Evolutionary conservation across 2,329 filamentous ascomycete species (phyloP), one percentile per base, ranked within the genome.

Genomic region (Zasmidium cellare): DNA sequence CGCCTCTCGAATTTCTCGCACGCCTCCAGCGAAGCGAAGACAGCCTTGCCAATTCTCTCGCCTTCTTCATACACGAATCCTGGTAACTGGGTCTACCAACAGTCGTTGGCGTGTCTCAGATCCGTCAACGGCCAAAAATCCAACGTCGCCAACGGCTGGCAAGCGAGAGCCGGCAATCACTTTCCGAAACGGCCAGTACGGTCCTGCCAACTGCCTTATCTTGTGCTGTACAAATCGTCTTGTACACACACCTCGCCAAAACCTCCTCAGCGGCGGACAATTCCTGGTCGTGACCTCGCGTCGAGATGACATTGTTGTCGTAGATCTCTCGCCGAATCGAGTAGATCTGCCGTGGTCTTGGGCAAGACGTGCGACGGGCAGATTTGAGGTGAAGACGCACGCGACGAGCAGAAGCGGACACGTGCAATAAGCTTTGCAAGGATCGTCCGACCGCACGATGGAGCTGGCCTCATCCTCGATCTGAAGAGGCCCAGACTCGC

Each of bases 101-200:
- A 18, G 51, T n/a, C n/a, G n/a, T 18, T 47, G 51, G 41, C 38
- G 38, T 53, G 51, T 47, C 51, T 53, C 51, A 45, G 24, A 53
- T 46, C n/a, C 11, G n/a, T 45, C 41, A 53, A 53, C 41, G n/a
- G 51, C 41, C 48, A 38, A 35, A 38, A 35, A 19, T 25, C 20
- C 2, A 51, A 51, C 18, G 25, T 28, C 48, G 25, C 25, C 35
- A 51, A 28, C 14, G 24, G 31, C 50, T 41, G 25, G n/a, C 50
- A 52, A 23, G 19, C 50, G 41, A 35, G 18, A 35, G 18, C 50
- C 50, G 50, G 50, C 50, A 52, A 38, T 44, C 50, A 23, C 38
- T 19, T 45, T 31, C 25, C 28, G n/a, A 44, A 20, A 44, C 25
- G 12, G 35, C 19, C 50, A n/a, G 35, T 41, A n/a, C 22, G 5